Evolutionary conservation across 2,329 filamentous ascomycete species (phyloP), one percentile per base, ranked within the genome.

Genomic region (Colletotrichum abscissum): DNA sequence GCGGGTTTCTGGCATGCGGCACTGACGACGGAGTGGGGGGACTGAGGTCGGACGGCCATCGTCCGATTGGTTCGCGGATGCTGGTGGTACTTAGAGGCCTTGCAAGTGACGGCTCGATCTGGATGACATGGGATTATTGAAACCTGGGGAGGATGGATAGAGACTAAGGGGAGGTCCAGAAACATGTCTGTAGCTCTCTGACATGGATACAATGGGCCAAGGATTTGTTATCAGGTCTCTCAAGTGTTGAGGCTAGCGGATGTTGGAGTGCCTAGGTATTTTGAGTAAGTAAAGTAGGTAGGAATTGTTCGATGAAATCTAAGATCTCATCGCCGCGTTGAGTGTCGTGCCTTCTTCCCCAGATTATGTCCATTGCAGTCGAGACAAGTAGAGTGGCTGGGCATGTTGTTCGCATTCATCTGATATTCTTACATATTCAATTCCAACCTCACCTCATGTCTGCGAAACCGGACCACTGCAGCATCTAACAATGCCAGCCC

Each of bases 21-120:
- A 11, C 26, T 52, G 26, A 33, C 12, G 59, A 63, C 42, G 59
- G 42, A 63, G 49, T 12, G 46, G 42, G 58, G 63, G 55, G 1
- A 70, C 19, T 63, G 64, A 73, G 55, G 70, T 73, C 24, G 70
- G 52, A 64, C 70, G 70, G 70, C 60, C 70, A 64, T 73, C 60
- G 70, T 69, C 70, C 70, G 66, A 73, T 73, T 73, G 70, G 70
- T 38, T 26, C 46, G 55, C 1, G 46, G 59, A 26, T 67, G 35
- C 6, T 49, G 30, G 30, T 60, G 59, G 24, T 26, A 26, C 24
- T 26, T 26, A 26, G 24, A 26, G 24, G 46, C 19, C 24, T 26
- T 52, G 42, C 42, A 46, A 46, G 42, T 46, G 42, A n/a, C 14
- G 42, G 19, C 42, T 46, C 42, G 30, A 33, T 46, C 35, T 38